A percentile compares a stretch with the other conserved stretches of the same genome.
phyloP scores from a whole-genome alignment of 129 eudicot genomes.

The Artemisia argyi region DNA sequence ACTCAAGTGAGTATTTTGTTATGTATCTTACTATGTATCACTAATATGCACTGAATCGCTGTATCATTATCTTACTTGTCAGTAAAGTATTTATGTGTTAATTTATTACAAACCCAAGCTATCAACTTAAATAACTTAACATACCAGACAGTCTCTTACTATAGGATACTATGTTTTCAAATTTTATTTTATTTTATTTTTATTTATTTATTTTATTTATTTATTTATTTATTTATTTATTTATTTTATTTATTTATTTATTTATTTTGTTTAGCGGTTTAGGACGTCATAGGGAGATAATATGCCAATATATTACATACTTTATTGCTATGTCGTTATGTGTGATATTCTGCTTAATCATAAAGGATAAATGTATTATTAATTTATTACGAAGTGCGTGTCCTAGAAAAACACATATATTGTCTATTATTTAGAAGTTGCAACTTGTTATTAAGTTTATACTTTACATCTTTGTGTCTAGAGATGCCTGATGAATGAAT shows the following conservation, averaged over 20 bases:
- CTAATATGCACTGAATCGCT: too few species aligned
- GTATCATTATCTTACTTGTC: too few species aligned
- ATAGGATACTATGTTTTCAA: neutral
- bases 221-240: too few species aligned
- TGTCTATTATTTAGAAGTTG: neutral
- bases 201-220: too few species aligned
- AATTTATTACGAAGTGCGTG: neutral
- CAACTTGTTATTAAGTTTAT: neutral
- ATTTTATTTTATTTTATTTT: too few species aligned
- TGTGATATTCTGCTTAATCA: slow-evolving; percentile 13
- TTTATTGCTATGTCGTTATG: neutral
- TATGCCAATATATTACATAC: neutral
- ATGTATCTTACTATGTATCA: too few species aligned
- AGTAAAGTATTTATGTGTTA: too few species aligned
- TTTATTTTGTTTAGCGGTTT: neutral
- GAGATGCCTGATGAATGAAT: neutral
- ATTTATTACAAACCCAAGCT: too few species aligned
- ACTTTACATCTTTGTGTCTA: neutral
- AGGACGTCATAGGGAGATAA: neutral
- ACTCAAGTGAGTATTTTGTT: too few species aligned
- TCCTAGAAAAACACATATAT: slow-evolving; percentile 8
- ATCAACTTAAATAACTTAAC: too few species aligned
- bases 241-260: too few species aligned
- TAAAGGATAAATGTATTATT: neutral
- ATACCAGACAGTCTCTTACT: too few species aligned